These are phyloP conservation scores for Salvia miltiorrhiza DNA, from an alignment of 257 asterid genomes.

Conservation along the genomic window DNA sequence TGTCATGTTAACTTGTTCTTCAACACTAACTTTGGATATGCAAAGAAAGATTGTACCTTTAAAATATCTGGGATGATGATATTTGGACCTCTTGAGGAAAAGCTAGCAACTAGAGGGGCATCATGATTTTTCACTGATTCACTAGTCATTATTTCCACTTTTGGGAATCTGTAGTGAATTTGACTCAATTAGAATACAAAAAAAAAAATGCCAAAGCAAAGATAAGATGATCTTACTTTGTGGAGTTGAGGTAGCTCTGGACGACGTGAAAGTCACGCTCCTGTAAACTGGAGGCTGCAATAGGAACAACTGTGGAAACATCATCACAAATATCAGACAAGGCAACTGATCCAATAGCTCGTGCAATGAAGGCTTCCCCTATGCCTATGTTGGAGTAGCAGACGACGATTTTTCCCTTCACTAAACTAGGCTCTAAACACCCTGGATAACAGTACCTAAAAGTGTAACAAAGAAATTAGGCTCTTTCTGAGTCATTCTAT, in stretches of 20 bases:
- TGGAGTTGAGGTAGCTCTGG: background rate
- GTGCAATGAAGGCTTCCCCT: background rate
- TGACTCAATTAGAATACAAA: background rate
- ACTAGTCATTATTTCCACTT: slow-evolving; percentile 8
- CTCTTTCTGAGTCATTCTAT: background rate
- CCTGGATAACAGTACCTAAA: background rate
- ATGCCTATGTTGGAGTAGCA: background rate
- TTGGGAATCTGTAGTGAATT: background rate
- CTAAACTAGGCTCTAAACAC: slow-evolving; percentile 22
- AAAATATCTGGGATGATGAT: slow-evolving; percentile 8
- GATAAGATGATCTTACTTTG: background rate
- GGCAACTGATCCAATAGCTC: slow-evolving; percentile 4
- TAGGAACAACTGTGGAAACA: background rate
- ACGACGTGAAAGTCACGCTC: background rate
- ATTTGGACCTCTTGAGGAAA: slow-evolving; percentile 30
- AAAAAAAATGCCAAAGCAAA: too few species aligned
- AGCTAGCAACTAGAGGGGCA: slow-evolving; percentile 15
- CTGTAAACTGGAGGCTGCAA: slow-evolving; percentile 1
- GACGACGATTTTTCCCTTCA: slow-evolving; percentile 25
- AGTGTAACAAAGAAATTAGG: background rate
- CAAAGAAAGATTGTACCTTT: background rate
- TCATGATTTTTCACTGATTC: slow-evolving; percentile 8
- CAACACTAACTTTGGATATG: too few species aligned
- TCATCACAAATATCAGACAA: background rate
- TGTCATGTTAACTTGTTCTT: too few species aligned